Evolutionary conservation across 176 grass and related monocot genomes (phyloP).

Genomic region (Guadua angustifolia): DNA sequence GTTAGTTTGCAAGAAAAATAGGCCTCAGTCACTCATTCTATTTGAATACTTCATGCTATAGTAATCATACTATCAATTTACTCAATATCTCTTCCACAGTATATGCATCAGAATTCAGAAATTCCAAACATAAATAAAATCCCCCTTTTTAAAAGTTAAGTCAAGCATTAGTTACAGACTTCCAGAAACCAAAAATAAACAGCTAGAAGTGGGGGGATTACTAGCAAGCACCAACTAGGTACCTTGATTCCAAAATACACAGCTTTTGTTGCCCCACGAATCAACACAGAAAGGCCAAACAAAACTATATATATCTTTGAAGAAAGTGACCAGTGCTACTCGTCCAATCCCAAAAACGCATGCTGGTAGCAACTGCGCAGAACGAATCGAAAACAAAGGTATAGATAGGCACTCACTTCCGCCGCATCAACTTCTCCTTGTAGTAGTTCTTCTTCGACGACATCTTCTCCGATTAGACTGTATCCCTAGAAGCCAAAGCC

Average conservation of each 20-base stretch:
- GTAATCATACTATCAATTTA: neutral
- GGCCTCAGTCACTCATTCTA: neutral
- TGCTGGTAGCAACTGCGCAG: neutral
- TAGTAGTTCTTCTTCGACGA: slow-evolving; percentile 84
- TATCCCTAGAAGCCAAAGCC: neutral
- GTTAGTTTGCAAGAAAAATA: neutral
- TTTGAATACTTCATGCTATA: neutral
- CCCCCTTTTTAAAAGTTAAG: neutral
- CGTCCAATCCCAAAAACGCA: slow-evolving; percentile 8
- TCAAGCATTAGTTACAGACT: neutral
- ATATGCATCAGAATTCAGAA: neutral
- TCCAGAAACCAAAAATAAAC: neutral
- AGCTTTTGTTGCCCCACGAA: neutral
- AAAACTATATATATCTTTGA: neutral
- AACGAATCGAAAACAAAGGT: neutral
- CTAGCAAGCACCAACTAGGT: neutral
- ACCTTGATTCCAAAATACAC: neutral
- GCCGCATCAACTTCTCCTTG: slow-evolving; percentile 87
- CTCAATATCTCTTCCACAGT: no score
- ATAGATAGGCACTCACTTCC: slow-evolving; percentile 61
- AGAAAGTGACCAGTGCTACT: neutral
- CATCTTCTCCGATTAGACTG: slow-evolving; percentile 49
- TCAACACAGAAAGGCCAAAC: neutral
- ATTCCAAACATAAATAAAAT: neutral
- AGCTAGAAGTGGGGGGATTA: neutral